Evolutionary conservation across 108 stramenopile species (phyloP).

Genomic region (Ochromonas danica): DNA sequence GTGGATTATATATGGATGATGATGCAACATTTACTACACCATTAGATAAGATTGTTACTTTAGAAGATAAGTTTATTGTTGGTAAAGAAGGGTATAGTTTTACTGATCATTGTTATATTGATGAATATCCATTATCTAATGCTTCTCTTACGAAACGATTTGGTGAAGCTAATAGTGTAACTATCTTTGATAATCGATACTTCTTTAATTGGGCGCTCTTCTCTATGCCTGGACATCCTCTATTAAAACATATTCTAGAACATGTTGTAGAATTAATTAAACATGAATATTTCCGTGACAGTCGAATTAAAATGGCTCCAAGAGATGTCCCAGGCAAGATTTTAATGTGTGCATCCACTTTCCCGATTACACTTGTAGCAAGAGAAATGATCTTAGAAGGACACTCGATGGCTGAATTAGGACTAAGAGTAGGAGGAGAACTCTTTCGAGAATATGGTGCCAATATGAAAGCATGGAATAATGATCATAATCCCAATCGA

Average conservation of each 20-base stretch:
- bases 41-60: not conserved
- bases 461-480: conserved; percentile 26
- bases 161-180: not conserved
- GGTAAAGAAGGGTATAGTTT: not conserved
- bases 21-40: not conserved
- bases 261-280: not conserved
- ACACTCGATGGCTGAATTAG: not conserved
- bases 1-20: conserved; percentile 21
- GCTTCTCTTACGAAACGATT: not conserved
- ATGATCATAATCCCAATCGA: not conserved
- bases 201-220: conserved; percentile 24
- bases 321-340: not conserved
- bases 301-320: not conserved
- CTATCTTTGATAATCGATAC: not conserved
- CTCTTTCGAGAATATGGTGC: not conserved
- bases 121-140: conserved; percentile 3
- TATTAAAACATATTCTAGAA: not conserved
- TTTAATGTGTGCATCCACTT: conserved; percentile 25
- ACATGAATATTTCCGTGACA: not conserved
- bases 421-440: not conserved
- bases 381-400: not conserved
- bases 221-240: conserved; percentile 5
- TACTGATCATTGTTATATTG: not conserved
- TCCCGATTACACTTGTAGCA: not conserved
- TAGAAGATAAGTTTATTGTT: not conserved